Evolutionary conservation across 768 basidiomycete species (phyloP), one percentile per base, ranked within the genome.

Genomic region (Russula sp.): DNA sequence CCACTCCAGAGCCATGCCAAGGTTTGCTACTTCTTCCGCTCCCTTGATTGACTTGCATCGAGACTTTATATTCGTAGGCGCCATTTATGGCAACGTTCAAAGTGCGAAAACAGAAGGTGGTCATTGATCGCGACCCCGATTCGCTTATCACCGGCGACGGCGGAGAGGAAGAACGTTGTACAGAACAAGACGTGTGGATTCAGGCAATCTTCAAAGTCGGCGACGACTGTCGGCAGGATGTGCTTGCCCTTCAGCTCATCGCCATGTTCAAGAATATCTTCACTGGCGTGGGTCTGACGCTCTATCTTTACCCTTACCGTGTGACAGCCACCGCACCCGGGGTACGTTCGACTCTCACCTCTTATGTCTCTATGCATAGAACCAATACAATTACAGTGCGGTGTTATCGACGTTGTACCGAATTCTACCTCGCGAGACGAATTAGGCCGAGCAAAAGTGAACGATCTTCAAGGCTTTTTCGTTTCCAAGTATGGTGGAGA

Each of bases 81-180:
- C 97, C 97, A 0, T 99, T 99, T 77, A 98, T 99, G 97, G 97
- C 97, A 0, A 98, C 96, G 0, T 99, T 99, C 81, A 97, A 96
- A 78, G 97, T 99, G 25, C 83, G 90, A 59, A 96, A 98, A 72
- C 88, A 94, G 65, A 79, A 82, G 6, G 70, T 87, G 25, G 81
- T 85, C 22, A 74, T 92, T 22, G 77, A 85, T 62, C 79, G 80
- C 11, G 81, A 93, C 69, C 85, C 90, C 0, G 88, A 93, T 61
- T 84, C 85, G 18, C 76, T 94, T 32, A 71, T 92, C 54, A 81
- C 87, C 32, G 83, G 77, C 5, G 79, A 83, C 22, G 83, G 78
- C n/a, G 78, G 75, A 14, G 84, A 81, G 5, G 71, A 77, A 35
- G 84, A 86, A 69, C 85, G 74, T 47, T 80, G 73, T 34, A 77